Percentiles rank a stretch among this genome's conserved stretches.
phyloP scores from a whole-genome alignment of 257 asterid species.

The Solanum bulbocastanum region DNA sequence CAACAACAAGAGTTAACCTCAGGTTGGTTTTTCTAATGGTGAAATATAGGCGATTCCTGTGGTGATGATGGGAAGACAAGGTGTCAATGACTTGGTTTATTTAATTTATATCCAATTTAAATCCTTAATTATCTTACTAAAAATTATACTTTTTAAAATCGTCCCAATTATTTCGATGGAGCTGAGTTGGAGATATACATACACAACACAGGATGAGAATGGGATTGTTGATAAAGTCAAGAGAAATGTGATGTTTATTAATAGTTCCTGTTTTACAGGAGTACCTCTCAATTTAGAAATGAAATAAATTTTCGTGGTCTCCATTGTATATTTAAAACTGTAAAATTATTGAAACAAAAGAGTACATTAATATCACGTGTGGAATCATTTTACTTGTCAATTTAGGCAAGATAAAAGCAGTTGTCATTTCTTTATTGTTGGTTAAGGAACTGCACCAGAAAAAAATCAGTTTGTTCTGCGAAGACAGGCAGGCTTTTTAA shows the following conservation, averaged over 20 bases:
- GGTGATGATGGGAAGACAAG: not conserved
- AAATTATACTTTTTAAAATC: not conserved
- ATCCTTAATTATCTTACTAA: not conserved
- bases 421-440: not conserved
- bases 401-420: not conserved
- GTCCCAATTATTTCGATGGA: not conserved
- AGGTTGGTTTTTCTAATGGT: not conserved
- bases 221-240: slow-evolving; percentile 37
- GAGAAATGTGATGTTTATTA: slow-evolving; percentile 2
- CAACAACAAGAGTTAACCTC: not conserved
- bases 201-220: not conserved
- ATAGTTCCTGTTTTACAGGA: slow-evolving; percentile 36
- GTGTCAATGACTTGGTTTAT: not conserved
- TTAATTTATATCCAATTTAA: not conserved
- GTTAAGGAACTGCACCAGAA: not conserved
- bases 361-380: not conserved
- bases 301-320: slow-evolving; percentile 29
- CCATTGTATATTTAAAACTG: not conserved
- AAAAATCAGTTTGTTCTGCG: not conserved
- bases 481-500: not conserved
- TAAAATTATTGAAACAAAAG: not conserved
- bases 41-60: not conserved
- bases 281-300: slow-evolving; percentile 12
- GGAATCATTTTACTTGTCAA: not conserved
- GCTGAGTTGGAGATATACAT: not conserved